These are phyloP conservation scores for Blastomyces parvus DNA, from an alignment of 2,329 filamentous ascomycete species.

Conservation along the genomic window DNA sequence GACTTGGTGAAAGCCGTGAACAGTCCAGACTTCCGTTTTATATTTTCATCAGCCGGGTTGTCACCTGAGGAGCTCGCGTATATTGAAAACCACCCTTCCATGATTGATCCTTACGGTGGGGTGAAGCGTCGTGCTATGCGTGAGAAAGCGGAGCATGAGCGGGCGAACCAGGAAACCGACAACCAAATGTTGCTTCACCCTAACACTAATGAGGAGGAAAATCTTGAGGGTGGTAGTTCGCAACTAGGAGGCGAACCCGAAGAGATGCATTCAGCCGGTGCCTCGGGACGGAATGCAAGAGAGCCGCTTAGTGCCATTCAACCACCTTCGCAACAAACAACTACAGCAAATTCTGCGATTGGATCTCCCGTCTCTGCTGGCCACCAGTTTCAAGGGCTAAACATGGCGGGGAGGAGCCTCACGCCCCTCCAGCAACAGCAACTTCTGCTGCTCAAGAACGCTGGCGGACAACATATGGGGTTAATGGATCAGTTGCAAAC, in stretches of 20 bases:
- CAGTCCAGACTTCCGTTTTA: conserved; percentile 44
- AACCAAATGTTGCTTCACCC: conserved; percentile 44
- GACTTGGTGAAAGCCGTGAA: conserved; percentile 39
- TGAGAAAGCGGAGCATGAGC: conserved; percentile 57
- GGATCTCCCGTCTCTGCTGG: conserved; percentile 34
- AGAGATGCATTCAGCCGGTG: conserved; percentile 50
- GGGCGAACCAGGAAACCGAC: conserved; percentile 46
- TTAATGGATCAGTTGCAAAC: conserved; percentile 38
- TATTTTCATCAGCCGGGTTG: conserved; percentile 42
- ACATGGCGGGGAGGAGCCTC: conserved; percentile 61
- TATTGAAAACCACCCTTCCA: conserved; percentile 55
- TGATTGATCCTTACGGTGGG: conserved; percentile 76
- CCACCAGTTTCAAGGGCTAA: conserved; percentile 44
- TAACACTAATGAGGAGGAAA: conserved; percentile 55
- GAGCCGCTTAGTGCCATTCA: conserved; percentile 60
- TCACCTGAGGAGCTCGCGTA: conserved; percentile 42
- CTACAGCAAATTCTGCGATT: conserved; percentile 35
- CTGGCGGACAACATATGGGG: conserved; percentile 51
- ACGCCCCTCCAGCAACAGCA: conserved; percentile 73
- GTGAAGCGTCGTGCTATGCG: conserved; percentile 69
- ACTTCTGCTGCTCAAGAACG: conserved; percentile 54
- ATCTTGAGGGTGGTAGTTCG: conserved; percentile 72
- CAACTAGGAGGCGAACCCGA: conserved; percentile 91
- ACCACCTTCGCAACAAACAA: conserved; percentile 62
- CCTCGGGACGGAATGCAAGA: conserved; percentile 39